A percentile compares a stretch with the other conserved stretches of the same genome.
These are phyloP conservation scores for Ophiostoma himal-ulmi DNA, from an alignment of 2,329 filamentous ascomycete species.

Conservation along the genomic window DNA sequence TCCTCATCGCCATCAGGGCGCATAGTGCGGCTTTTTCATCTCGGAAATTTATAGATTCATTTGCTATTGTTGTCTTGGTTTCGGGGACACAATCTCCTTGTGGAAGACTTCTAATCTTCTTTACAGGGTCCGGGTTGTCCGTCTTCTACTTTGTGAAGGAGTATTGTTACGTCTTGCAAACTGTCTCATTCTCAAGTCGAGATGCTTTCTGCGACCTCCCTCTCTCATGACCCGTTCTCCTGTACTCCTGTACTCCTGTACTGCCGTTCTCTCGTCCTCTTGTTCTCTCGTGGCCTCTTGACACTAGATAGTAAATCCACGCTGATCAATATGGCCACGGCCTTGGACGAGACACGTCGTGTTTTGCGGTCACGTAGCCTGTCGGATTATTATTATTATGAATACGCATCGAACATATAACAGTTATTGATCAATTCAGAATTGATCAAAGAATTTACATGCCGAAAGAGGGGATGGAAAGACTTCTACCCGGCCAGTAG, in stretches of 20 bases:
- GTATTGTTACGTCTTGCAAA: neutral
- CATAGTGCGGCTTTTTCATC: neutral
- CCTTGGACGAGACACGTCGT: slow-evolving; percentile 16
- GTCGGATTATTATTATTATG: neutral
- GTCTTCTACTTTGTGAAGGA: neutral
- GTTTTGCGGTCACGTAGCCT: neutral
- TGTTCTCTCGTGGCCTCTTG: neutral
- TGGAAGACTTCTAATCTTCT: neutral
- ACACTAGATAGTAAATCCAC: neutral
- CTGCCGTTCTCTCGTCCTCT: neutral
- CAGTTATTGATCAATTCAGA: neutral
- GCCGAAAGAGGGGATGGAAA: neutral
- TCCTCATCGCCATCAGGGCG: neutral
- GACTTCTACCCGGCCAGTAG: neutral
- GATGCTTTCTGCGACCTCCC: too few species aligned
- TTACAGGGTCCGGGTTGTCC: neutral
- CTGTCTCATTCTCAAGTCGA: neutral
- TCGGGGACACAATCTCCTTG: too few species aligned
- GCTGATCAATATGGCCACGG: slow-evolving; percentile 10
- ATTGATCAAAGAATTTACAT: neutral
- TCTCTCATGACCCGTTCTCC: too few species aligned
- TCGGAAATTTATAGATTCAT: too few species aligned
- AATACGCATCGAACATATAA: neutral
- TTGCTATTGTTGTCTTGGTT: too few species aligned
- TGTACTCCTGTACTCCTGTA: neutral